phyloP scores from a whole-genome alignment of 75 land plant genomes.

The Larix kaempferi region DNA sequence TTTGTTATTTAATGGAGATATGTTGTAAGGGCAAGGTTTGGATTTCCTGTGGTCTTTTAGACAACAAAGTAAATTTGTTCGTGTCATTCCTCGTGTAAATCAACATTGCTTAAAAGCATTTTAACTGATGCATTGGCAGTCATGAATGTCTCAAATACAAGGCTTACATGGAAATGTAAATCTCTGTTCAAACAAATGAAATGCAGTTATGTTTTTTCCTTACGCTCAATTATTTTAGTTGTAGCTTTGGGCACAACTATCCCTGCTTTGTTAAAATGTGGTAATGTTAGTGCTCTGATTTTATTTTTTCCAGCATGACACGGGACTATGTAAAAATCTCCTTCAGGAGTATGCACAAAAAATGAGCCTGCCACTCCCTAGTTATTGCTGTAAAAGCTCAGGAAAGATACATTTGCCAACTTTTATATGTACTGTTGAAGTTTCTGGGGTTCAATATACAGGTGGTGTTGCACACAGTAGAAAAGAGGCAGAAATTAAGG shows the following conservation, averaged over 20 bases:
- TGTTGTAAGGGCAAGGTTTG: too few species aligned
- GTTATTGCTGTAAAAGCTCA: conserved; percentile 13
- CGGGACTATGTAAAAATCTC: conserved; percentile 23
- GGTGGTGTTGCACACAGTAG: conserved; percentile 19
- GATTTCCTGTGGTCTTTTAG: too few species aligned
- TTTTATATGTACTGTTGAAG: conserved; percentile 16
- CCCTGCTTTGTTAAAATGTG: not conserved
- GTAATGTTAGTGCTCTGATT: not conserved
- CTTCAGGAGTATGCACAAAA: conserved; percentile 30
- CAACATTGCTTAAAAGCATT: too few species aligned
- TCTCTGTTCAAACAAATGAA: too few species aligned
- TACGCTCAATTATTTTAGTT: not conserved
- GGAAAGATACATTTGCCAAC: conserved; percentile 17
- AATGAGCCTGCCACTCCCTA: conserved; percentile 7
- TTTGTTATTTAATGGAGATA: too few species aligned
- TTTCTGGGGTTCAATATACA: conserved; percentile 15
- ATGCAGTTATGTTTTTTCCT: too few species aligned
- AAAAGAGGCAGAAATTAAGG: conserved; percentile 25
- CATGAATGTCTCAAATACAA: too few species aligned
- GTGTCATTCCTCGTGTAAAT: too few species aligned
- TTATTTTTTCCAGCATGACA: conserved; percentile 18
- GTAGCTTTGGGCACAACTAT: not conserved
- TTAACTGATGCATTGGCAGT: too few species aligned
- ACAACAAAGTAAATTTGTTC: too few species aligned
- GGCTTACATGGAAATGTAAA: too few species aligned